Percentiles rank a stretch among this genome's conserved stretches.
These are phyloP conservation scores for Prillingera fragicola DNA, from an alignment of 1,284 basidiomycete species.

Conservation along the genomic window DNA sequence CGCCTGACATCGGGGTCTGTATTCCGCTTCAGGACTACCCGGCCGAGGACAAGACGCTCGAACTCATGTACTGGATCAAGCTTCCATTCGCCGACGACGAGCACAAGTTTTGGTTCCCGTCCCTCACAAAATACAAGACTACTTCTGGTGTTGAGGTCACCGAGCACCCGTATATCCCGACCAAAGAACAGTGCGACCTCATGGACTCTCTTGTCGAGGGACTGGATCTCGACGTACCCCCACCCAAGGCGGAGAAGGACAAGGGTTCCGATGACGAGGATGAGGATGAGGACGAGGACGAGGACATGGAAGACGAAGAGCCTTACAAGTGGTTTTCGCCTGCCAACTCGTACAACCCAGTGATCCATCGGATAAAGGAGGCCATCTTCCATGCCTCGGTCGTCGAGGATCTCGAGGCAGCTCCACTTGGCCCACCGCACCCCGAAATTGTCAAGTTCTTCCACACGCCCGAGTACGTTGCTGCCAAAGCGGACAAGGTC, in stretches of 20 bases:
- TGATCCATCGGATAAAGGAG: slow-evolving; percentile 84
- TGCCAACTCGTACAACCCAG: slow-evolving; percentile 74
- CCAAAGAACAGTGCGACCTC: slow-evolving; percentile 63
- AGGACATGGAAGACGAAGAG: slow-evolving; percentile 6
- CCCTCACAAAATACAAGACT: slow-evolving; percentile 67
- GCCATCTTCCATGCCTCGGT: slow-evolving; percentile 82
- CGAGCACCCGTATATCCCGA: slow-evolving; percentile 78
- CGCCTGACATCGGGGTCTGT: slow-evolving; percentile 79
- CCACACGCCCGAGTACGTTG: slow-evolving; percentile 63
- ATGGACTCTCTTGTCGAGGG: slow-evolving; percentile 83
- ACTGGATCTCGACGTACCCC: slow-evolving; percentile 75
- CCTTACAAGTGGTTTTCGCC: slow-evolving; percentile 68
- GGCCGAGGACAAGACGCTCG: slow-evolving; percentile 58
- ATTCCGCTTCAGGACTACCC: slow-evolving; percentile 52
- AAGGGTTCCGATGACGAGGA: slow-evolving; percentile 19
- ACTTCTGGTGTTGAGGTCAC: slow-evolving; percentile 68
- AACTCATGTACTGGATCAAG: slow-evolving; percentile 75
- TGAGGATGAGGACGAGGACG: slow-evolving; percentile 11
- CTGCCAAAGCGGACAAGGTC: slow-evolving; percentile 57
- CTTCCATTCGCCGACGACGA: slow-evolving; percentile 94
- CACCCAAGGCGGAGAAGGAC: slow-evolving; percentile 57
- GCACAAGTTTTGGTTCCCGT: slow-evolving; percentile 77
- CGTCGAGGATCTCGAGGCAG: slow-evolving; percentile 62
- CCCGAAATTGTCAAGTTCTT: slow-evolving; percentile 78
- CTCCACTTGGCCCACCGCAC: slow-evolving; percentile 78